These are phyloP conservation scores for Termitomyces sp. DNA, from an alignment of 768 basidiomycete species.

Conservation along the genomic window DNA sequence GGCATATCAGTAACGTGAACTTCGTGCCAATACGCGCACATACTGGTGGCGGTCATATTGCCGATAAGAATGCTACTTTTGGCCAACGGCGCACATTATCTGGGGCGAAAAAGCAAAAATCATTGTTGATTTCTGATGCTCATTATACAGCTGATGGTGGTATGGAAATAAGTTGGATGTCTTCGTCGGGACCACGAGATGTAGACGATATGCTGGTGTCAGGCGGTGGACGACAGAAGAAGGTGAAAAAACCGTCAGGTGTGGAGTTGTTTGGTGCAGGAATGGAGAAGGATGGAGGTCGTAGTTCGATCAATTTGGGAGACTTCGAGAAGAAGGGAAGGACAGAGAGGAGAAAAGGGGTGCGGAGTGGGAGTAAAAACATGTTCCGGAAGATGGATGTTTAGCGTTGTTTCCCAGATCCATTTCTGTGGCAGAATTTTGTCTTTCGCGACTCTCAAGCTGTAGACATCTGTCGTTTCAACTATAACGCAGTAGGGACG, in stretches of 20 bases:
- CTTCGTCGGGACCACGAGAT: conserved; percentile 37
- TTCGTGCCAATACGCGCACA: conserved; percentile 60
- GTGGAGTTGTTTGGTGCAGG: conserved; percentile 84
- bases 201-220: conserved; percentile 23
- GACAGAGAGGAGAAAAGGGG: conserved; percentile 67
- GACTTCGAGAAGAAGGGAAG: conserved; percentile 77
- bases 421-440: no score
- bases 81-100: conserved; percentile 53
- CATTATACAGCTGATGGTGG: conserved; percentile 47
- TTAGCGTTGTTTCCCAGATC: conserved; percentile 1
- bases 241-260: conserved; percentile 45
- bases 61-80: conserved; percentile 56
- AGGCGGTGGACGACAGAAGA: conserved; percentile 19
- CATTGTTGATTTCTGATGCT: conserved; percentile 10
- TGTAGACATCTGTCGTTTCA: no score
- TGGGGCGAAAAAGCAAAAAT: conserved; percentile 11
- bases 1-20: conserved; percentile 34
- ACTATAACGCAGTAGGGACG: no score
- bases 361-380: conserved; percentile 90
- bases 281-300: conserved; percentile 74
- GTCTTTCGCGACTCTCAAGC: no score
- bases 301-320: conserved; percentile 38
- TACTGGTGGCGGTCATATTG: conserved; percentile 18
- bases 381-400: conserved; percentile 46
- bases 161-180: conserved; percentile 84